A percentile compares a stretch with the other conserved stretches of the same genome.
phyloP scores from a whole-genome alignment of 1,284 basidiomycete genomes.

The Naganishia sp. region DNA sequence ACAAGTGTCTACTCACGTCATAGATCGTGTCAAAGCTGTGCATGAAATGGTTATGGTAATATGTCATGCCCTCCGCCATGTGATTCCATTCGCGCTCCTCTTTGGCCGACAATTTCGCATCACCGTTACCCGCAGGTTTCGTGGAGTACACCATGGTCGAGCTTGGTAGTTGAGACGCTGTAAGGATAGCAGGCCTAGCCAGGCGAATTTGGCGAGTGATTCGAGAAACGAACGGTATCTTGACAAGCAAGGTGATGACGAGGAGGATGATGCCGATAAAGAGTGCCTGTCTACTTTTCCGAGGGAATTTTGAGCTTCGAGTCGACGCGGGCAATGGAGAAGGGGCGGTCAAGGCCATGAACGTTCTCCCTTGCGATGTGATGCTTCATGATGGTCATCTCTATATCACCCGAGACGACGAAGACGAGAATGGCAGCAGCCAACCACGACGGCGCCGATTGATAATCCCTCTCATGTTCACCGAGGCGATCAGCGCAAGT shows the following conservation, averaged over 20 bases:
- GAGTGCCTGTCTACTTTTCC: too few relatives aligned
- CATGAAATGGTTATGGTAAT: conserved; percentile 48
- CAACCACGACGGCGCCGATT: too few relatives aligned
- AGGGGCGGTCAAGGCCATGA: too few relatives aligned
- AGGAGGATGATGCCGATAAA: background rate
- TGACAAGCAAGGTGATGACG: conserved; percentile 1
- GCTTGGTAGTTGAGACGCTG: background rate
- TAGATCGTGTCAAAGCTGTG: conserved; percentile 48
- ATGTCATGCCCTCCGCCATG: conserved; percentile 48
- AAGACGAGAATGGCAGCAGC: too few relatives aligned
- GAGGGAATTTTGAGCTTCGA: too few relatives aligned
- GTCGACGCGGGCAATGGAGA: too few relatives aligned
- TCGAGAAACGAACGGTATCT: background rate
- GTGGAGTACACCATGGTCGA: conserved; percentile 23
- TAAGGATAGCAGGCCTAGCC: background rate
- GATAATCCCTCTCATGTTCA: too few relatives aligned
- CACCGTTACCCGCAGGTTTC: background rate
- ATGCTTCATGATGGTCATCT: too few relatives aligned
- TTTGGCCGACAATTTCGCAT: conserved; percentile 30
- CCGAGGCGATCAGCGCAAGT: too few relatives aligned
- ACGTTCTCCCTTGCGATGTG: too few relatives aligned
- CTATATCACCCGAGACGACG: too few relatives aligned
- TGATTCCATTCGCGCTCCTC: conserved; percentile 44
- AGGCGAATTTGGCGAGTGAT: background rate
- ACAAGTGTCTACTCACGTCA: conserved; percentile 37